phyloP scores from a whole-genome alignment of 1,284 basidiomycete species.

The Heterobasidion parviporum region DNA sequence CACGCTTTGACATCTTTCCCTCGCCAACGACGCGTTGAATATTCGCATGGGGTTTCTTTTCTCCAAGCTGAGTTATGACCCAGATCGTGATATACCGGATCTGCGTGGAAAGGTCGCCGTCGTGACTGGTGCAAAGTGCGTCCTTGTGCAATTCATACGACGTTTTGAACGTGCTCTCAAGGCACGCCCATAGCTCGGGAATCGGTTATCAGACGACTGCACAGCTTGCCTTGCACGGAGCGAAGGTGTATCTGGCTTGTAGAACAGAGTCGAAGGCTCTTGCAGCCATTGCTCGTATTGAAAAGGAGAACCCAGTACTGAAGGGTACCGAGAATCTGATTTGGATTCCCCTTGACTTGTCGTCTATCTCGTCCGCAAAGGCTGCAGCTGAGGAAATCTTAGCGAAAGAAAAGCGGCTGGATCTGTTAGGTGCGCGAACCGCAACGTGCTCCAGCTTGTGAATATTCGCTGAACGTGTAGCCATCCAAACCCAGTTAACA shows the following conservation, averaged over 20 bases:
- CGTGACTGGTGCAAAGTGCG: slow-evolving; percentile 34
- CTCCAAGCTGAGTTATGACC: slow-evolving; percentile 15
- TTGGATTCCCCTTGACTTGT: slow-evolving; percentile 6
- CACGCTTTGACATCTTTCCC: too few species aligned
- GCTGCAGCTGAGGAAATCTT: slow-evolving; percentile 7
- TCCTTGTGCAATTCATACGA: not conserved
- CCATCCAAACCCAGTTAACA: not conserved
- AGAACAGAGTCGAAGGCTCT: slow-evolving; percentile 9
- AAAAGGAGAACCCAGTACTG: not conserved
- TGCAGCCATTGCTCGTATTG: not conserved
- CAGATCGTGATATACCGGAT: slow-evolving; percentile 22
- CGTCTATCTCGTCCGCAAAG: slow-evolving; percentile 1
- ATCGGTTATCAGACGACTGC: slow-evolving; percentile 6
- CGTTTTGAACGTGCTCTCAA: not conserved
- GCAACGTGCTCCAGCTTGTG: not conserved
- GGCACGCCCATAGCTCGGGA: not conserved
- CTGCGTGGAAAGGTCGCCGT: slow-evolving; percentile 29
- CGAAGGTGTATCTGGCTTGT: slow-evolving; percentile 14
- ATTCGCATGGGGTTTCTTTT: slow-evolving; percentile 1
- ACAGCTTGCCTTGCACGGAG: slow-evolving; percentile 13
- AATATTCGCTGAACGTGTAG: not conserved
- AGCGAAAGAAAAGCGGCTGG: slow-evolving; percentile 6
- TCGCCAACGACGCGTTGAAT: not conserved
- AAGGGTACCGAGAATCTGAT: not conserved
- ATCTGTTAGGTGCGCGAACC: slow-evolving; percentile 6